These are phyloP conservation scores for Zalerion maritima DNA, from an alignment of 495 filamentous ascomycete genomes.

Conservation along the genomic window DNA sequence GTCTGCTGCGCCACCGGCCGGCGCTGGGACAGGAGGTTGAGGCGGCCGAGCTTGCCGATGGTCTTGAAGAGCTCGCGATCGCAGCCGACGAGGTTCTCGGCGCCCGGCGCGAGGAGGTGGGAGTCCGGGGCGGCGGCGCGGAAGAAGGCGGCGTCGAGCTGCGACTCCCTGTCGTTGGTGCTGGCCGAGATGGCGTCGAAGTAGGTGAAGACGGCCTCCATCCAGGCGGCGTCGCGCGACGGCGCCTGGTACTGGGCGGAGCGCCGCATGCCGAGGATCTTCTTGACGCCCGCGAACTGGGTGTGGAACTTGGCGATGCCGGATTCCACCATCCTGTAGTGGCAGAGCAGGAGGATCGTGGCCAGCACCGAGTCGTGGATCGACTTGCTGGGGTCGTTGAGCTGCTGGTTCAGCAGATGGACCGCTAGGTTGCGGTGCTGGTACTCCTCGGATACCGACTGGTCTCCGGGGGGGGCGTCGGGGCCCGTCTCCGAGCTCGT, in stretches of 20 bases:
- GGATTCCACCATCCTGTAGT: slow-evolving; percentile 87
- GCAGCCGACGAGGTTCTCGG: slow-evolving; percentile 76
- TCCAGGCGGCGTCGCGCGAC: slow-evolving; percentile 60
- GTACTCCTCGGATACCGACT: slow-evolving; percentile 55
- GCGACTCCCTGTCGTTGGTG: slow-evolving; percentile 84
- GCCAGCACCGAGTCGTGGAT: slow-evolving; percentile 79
- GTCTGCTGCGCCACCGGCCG: slow-evolving; percentile 33
- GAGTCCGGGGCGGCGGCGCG: slow-evolving; percentile 56
- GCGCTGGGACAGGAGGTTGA: slow-evolving; percentile 81
- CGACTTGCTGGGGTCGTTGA: slow-evolving; percentile 58
- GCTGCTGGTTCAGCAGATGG: slow-evolving; percentile 64
- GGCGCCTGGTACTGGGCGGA: slow-evolving; percentile 48
- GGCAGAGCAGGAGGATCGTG: slow-evolving; percentile 73
- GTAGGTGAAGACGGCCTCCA: slow-evolving; percentile 92
- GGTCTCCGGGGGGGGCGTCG: slow-evolving; percentile 28
- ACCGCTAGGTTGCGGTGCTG: slow-evolving; percentile 72
- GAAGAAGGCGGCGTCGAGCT: slow-evolving; percentile 53
- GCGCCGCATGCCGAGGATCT: slow-evolving; percentile 70
- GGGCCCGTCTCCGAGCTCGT: slow-evolving; percentile 14
- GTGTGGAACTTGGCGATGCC: slow-evolving; percentile 85
- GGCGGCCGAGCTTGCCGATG: slow-evolving; percentile 60
- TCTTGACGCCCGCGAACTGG: slow-evolving; percentile 88
- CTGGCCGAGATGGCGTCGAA: slow-evolving; percentile 89
- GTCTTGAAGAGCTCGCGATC: slow-evolving; percentile 68
- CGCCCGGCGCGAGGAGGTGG: slow-evolving; percentile 38